Conservation (phyloP, 2,329 filamentous ascomycete species). For the Microcyclosporella mali region DNA sequence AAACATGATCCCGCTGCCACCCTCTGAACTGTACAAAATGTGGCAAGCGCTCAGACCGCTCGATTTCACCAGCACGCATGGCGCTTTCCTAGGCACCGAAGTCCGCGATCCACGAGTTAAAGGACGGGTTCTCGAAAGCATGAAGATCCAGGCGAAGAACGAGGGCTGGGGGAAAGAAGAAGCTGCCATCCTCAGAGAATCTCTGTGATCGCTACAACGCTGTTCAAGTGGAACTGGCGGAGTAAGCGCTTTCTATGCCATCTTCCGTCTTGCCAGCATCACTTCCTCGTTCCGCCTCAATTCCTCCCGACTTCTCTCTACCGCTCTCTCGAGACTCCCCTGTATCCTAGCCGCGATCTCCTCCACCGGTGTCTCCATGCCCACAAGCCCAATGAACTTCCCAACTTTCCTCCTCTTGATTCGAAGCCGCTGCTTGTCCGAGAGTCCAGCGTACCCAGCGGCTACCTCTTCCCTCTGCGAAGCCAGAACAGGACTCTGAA, state of each 20-base stretch:
- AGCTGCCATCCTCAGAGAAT: slow-evolving; percentile 23
- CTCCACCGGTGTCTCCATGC: slow-evolving; percentile 50
- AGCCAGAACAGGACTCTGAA: slow-evolving; percentile 24
- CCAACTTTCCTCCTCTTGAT: slow-evolving; percentile 66
- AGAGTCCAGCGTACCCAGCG: slow-evolving; percentile 28
- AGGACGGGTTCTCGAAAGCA: slow-evolving; percentile 63
- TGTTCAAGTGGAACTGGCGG: too few relatives aligned
- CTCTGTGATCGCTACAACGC: slow-evolving; percentile 10
- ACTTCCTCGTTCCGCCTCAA: slow-evolving; percentile 29
- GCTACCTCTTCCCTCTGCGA: slow-evolving; percentile 9
- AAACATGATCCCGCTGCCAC: slow-evolving; percentile 65
- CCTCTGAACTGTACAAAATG: slow-evolving; percentile 58
- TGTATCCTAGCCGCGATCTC: slow-evolving; percentile 40
- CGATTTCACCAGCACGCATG: slow-evolving; percentile 61
- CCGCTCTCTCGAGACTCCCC: slow-evolving; percentile 28
- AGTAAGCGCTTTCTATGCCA: too few relatives aligned
- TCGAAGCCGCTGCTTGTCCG: slow-evolving; percentile 35
- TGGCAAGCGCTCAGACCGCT: slow-evolving; percentile 60
- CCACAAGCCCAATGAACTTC: slow-evolving; percentile 65
- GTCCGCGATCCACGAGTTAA: slow-evolving; percentile 54
- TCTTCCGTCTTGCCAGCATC: slow-evolving; percentile 30
- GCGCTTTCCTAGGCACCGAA: slow-evolving; percentile 60
- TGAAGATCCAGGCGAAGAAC: slow-evolving; percentile 60
- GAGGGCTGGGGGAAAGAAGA: slow-evolving; percentile 19
- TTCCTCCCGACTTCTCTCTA: slow-evolving; percentile 28